Evolutionary conservation across 495 filamentous ascomycete genomes (phyloP).

Genomic region (Usnea hakonensis): DNA sequence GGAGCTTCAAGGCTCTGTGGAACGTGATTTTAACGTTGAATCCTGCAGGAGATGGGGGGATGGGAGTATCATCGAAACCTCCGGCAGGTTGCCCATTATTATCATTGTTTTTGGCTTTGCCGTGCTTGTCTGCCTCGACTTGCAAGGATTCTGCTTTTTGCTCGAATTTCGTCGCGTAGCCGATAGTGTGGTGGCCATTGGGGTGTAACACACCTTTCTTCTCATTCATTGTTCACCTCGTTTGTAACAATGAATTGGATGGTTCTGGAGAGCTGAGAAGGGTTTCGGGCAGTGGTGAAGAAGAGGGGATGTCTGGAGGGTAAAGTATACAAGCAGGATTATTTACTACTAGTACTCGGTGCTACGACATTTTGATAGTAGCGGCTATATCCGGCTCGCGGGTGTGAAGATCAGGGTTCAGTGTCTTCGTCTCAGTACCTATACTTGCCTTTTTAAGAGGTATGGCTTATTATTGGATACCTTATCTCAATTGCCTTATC

Average conservation of each 20-base stretch:
- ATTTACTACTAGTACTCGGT: too few relatives aligned
- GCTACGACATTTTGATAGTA: too few relatives aligned
- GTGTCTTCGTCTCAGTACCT: too few relatives aligned
- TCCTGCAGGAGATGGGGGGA: conserved; percentile 63
- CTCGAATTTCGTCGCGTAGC: conserved; percentile 39
- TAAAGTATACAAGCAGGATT: too few relatives aligned
- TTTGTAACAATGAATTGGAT: neutral
- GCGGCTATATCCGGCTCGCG: neutral
- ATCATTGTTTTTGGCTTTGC: conserved; percentile 20
- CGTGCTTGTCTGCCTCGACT: conserved; percentile 35
- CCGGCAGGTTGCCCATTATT: conserved; percentile 52
- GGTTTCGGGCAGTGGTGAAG: neutral
- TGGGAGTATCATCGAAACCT: conserved; percentile 69
- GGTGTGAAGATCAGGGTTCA: neutral
- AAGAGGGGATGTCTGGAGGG: too few relatives aligned
- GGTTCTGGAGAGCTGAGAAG: neutral
- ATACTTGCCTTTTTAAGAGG: neutral
- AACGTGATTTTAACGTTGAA: conserved; percentile 84
- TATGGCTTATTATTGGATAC: too few relatives aligned
- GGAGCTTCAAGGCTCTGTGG: conserved; percentile 69
- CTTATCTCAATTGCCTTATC: too few relatives aligned
- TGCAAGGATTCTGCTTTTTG: conserved; percentile 53
- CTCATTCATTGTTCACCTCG: conserved; percentile 1
- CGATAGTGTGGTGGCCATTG: conserved; percentile 21
- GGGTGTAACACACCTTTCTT: conserved; percentile 6